Percentiles rank a stretch among this genome's conserved stretches.
These are phyloP conservation scores for Amanita muscaria DNA, from an alignment of 768 basidiomycete species.

Conservation along the genomic window DNA sequence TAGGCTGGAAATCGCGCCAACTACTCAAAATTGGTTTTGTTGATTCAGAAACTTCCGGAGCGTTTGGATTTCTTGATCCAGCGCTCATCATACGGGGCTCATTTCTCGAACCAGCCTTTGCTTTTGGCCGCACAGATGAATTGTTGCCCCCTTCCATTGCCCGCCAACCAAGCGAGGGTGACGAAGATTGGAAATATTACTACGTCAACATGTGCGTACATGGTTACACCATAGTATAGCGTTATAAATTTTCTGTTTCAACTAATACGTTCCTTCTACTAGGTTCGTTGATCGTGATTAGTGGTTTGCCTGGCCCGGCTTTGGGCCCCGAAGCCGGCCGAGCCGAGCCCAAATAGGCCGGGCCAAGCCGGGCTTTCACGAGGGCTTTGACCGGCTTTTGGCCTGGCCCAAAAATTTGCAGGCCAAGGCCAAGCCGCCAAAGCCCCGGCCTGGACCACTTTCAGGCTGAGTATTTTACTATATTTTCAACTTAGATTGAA, in stretches of 20 bases:
- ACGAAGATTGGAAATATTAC: background rate
- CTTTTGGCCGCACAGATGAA: background rate
- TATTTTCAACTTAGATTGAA: too few relatives aligned
- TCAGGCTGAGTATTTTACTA: too few relatives aligned
- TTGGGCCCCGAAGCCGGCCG: too few relatives aligned
- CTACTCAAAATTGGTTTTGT: slow-evolving; percentile 16
- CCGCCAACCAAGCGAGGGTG: background rate
- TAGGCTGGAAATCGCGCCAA: slow-evolving; percentile 9
- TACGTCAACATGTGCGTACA: background rate
- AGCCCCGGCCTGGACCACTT: too few relatives aligned
- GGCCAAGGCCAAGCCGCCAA: too few relatives aligned
- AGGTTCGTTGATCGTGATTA: background rate
- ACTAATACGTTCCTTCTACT: too few relatives aligned
- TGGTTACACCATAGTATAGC: too few relatives aligned
- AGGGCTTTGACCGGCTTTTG: too few relatives aligned
- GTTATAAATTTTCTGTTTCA: background rate
- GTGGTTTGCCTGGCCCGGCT: too few relatives aligned
- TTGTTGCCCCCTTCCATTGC: background rate
- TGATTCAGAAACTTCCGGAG: background rate
- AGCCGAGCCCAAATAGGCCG: too few relatives aligned
- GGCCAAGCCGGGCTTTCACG: too few relatives aligned
- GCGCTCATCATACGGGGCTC: background rate
- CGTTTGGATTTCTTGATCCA: background rate
- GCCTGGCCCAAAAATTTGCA: too few relatives aligned
- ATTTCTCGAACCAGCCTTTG: background rate